Evolutionary conservation across 495 filamentous ascomycete genomes (phyloP).

Genomic region (Darksidea phi): DNA sequence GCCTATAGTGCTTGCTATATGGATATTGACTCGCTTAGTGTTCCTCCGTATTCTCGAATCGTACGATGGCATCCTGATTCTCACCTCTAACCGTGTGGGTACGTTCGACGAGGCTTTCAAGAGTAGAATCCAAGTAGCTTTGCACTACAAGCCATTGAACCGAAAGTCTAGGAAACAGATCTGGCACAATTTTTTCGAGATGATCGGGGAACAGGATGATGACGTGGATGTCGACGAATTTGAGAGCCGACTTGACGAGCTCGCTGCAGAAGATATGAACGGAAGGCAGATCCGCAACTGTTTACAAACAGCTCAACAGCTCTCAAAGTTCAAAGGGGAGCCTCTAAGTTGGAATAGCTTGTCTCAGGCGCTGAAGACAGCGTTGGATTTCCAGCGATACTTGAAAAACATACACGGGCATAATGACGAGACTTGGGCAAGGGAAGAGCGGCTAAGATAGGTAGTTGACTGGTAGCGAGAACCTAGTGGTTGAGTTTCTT

Average conservation of each 20-base stretch:
- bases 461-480: too few relatives aligned
- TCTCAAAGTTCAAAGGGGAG: constrained; percentile 1
- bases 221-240: neutral
- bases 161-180: constrained; percentile 14
- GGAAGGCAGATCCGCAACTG: constrained; percentile 64
- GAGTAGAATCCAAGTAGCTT: constrained; percentile 41
- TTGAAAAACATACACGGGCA: neutral
- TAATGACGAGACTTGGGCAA: neutral
- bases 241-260: constrained; percentile 39
- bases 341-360: neutral
- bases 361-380: neutral
- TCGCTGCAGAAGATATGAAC: constrained; percentile 53
- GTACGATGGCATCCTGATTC: constrained; percentile 53
- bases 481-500: too few relatives aligned
- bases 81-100: constrained; percentile 40
- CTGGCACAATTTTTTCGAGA: constrained; percentile 39
- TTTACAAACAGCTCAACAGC: constrained; percentile 51
- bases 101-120: constrained; percentile 42
- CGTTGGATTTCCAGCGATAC: constrained; percentile 1
- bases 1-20: too few relatives aligned
- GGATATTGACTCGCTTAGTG: too few relatives aligned
- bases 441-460: neutral
- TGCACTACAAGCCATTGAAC: constrained; percentile 41
- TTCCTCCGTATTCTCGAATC: constrained; percentile 55
- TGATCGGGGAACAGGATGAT: neutral